Base-by-base conservation (phyloP, 352 stramenopile species). In the Globisporangium paroecandrum region DNA sequence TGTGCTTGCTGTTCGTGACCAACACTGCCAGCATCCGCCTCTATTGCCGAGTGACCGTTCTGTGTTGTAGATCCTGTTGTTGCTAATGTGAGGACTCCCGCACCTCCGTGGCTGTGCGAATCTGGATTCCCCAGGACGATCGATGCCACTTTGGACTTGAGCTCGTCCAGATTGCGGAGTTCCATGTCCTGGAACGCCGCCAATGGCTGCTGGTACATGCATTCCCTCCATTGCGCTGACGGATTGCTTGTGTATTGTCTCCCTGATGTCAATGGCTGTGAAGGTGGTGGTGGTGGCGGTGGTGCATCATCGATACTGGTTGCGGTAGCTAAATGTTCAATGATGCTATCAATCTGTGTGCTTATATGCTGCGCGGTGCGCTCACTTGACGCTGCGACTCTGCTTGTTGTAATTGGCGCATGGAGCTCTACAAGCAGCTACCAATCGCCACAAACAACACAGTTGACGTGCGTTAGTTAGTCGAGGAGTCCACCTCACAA, bases 171-270 rank as follows among this genome's bases (percentile, higher is more conserved):
- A 49, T 75, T 76, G 1, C 36, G 46, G 27, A 66, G 43, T 34
- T 83, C 77, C 29, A 62, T 54, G 0, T 49, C 58, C 20, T 74
- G 57, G 3, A 81, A 32, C 1, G 43, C 4, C 3, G 56, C 15
- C n/a, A 83, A 54, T 4, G 59, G 41, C 60, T 83, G 72, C 58
- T 79, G 77, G 27, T 77, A 80, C 53, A 83, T 18, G 27, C 77
- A 75, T 8, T 74, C 56, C 18, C 54, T 62, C 65, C 59, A 71
- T 54, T 68, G 56, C 1, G 29, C 3, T 27, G 53, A 25, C 20
- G 25, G 20, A 8, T 6, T 12, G 12, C 18, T 13, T 25, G 9
- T 13, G 56, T 32, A 29, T 3, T 47, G 56, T 12, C 32, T 22
- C 1, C 32, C n/a, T 29, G 41, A 20, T n/a, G 3, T 6, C 27